These are phyloP conservation scores for Fusarium chlamydosporum DNA, from an alignment of 2,329 filamentous ascomycete genomes.

Conservation along the genomic window DNA sequence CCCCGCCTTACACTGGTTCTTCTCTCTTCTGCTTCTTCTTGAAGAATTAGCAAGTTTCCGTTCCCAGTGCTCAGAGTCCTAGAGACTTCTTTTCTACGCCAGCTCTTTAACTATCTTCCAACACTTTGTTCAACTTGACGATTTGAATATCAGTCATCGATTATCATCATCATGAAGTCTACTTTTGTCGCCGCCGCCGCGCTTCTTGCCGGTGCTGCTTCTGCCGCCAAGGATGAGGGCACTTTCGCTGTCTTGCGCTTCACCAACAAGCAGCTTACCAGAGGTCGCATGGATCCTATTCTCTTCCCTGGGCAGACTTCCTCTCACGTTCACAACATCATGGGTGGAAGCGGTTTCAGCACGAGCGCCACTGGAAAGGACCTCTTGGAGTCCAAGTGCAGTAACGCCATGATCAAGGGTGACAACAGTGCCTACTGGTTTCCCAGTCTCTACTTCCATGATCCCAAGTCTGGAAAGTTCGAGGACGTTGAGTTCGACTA, in stretches of 20 bases:
- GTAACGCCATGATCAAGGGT: conserved; percentile 75
- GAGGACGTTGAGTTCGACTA: conserved; percentile 78
- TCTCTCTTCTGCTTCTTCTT: conserved; percentile 32
- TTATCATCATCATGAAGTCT: conserved; percentile 55
- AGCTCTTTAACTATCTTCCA: conserved; percentile 23
- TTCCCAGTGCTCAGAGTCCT: conserved; percentile 46
- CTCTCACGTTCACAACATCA: conserved; percentile 77
- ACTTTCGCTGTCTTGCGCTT: conserved; percentile 80
- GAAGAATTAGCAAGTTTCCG: conserved; percentile 36
- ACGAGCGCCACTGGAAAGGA: conserved; percentile 72
- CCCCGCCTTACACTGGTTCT: conserved; percentile 28
- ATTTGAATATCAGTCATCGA: conserved; percentile 17
- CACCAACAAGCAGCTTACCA: conserved; percentile 74
- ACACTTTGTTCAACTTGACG: conserved; percentile 10
- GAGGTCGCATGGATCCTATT: conserved; percentile 77
- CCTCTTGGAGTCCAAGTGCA: conserved; percentile 74
- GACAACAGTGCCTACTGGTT: conserved; percentile 86
- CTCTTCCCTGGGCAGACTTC: conserved; percentile 71
- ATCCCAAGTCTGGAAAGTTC: conserved; percentile 73
- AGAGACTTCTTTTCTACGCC: conserved; percentile 40
- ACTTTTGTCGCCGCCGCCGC: conserved; percentile 53
- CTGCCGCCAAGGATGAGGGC: conserved; percentile 60
- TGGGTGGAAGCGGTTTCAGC: conserved; percentile 78
- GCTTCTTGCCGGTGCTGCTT: conserved; percentile 57
- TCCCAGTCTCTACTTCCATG: conserved; percentile 76